Evolutionary conservation across 257 asterid species (phyloP), one percentile per base, ranked within the genome.

Genomic region (Voacanga thouarsii): DNA sequence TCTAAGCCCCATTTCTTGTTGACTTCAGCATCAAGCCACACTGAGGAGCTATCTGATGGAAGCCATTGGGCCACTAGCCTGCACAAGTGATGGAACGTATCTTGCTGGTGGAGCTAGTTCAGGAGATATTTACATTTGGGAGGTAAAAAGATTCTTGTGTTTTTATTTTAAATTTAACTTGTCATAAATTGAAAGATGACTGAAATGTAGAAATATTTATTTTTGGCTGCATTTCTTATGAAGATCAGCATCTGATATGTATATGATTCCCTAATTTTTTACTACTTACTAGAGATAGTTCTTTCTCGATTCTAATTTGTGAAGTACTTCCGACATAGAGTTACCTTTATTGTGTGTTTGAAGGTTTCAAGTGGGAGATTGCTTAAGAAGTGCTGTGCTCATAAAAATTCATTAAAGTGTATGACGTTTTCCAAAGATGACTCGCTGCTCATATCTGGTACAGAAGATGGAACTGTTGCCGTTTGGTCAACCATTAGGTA

Each of bases 51-150:
- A 71, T 59, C 19, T 78, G 16, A 45, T 78, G 72, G 81, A 78
- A 71, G 72, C 26, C 21, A 60, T 21, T 0, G 72, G 72, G 50
- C 81, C 81, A 24, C 71, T 78, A 19, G 73, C 81, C 2, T 57
- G 77, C 57, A 71, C 81, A 43, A 60, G 15, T 18, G 81, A 71
- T 33, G 81, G 81, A 59, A 57, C 49, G 3, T 78, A 57, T 71
- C 77, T 78, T 60, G 72, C 63, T 45, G 66, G 81, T 57, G 81
- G 81, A 21, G 71, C 77, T 19, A 45, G 16, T 50, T 78, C 81
- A 12, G 81, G 81, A 71, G n/a, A 78, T 45, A 78, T 78, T 30
- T 71, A 78, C 64, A 61, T 78, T 28, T 78, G 81, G 81, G 81
- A 78, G 81, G 81, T 78, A 16, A 69, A 61, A 5, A n/a, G 44